Conservation (phyloP, 2,329 filamentous ascomycete species). For the Elsinoe necatrix region DNA sequence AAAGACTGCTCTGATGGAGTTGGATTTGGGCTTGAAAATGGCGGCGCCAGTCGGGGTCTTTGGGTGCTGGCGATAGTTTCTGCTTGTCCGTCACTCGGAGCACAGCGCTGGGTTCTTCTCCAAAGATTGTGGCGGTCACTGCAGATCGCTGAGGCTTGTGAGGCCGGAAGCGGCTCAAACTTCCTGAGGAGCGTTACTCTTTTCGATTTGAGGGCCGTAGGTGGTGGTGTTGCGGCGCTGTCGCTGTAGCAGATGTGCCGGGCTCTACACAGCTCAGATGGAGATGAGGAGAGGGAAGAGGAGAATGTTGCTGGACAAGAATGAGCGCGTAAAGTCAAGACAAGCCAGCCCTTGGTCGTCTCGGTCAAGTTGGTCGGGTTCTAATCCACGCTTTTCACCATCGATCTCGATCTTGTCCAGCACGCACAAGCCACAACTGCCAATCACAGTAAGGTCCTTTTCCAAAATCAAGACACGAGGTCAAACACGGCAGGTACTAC, state of each 20-base stretch:
- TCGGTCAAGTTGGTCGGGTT: slow-evolving; percentile 7
- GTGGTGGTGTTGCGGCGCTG: neutral
- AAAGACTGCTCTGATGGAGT: neutral
- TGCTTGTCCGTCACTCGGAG: slow-evolving; percentile 1
- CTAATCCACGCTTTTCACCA: slow-evolving; percentile 6
- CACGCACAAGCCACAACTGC: slow-evolving; percentile 15
- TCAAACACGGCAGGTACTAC: slow-evolving; percentile 5
- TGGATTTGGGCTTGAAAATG: slow-evolving; percentile 2
- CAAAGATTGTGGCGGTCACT: slow-evolving; percentile 2
- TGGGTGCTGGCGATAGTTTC: neutral
- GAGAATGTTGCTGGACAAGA: neutral
- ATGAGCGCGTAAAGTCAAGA: neutral
- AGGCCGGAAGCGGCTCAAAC: slow-evolving; percentile 8
- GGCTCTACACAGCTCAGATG: too few species aligned
- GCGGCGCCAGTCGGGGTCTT: neutral
- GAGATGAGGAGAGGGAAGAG: neutral
- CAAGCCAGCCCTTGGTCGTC: neutral
- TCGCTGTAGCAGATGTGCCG: neutral
- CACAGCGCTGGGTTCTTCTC: neutral
- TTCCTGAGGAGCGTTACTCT: neutral
- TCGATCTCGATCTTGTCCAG: slow-evolving; percentile 8
- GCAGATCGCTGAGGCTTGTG: slow-evolving; percentile 13
- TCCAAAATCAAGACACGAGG: slow-evolving; percentile 11
- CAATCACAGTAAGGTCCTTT: slow-evolving; percentile 6
- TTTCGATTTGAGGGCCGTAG: neutral